Evolutionary conservation across 805 yeast species (phyloP).

Genomic region (Soucietia sequanensis): DNA sequence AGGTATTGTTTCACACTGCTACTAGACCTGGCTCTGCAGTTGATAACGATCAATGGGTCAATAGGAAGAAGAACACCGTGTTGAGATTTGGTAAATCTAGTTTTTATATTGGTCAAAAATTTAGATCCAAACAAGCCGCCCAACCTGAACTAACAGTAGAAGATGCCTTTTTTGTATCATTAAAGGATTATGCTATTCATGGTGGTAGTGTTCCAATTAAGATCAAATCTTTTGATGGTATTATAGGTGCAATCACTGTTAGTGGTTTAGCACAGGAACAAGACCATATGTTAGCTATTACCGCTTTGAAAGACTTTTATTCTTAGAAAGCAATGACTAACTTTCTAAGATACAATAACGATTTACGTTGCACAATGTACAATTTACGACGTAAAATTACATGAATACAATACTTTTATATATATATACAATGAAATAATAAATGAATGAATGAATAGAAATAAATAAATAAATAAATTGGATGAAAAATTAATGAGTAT

Average conservation of each 20-base stretch:
- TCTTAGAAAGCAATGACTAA: too few species aligned
- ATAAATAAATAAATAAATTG: background rate
- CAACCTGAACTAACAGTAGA: conserved; percentile 27
- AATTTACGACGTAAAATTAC: too few species aligned
- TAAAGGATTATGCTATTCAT: conserved; percentile 47
- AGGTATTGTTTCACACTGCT: conserved; percentile 45
- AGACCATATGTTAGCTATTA: conserved; percentile 50
- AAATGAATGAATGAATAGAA: background rate
- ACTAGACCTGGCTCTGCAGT: conserved; percentile 34
- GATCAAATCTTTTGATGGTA: conserved; percentile 30
- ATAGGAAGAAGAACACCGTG: conserved; percentile 48
- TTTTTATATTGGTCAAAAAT: conserved; percentile 45
- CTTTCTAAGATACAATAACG: too few species aligned
- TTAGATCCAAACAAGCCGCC: conserved; percentile 30
- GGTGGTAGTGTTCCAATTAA: conserved; percentile 59
- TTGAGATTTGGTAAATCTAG: conserved; percentile 49
- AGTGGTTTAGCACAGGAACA: conserved; percentile 57
- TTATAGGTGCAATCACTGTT: conserved; percentile 50
- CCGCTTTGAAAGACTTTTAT: conserved; percentile 19
- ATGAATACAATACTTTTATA: too few species aligned
- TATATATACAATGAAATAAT: background rate
- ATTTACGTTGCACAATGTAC: too few species aligned
- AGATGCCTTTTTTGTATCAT: conserved; percentile 36
- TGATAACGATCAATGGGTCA: conserved; percentile 58
- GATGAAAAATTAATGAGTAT: background rate